These are phyloP conservation scores for Candida arabinofermentans DNA, from an alignment of 805 yeast genomes.

Conservation along the genomic window DNA sequence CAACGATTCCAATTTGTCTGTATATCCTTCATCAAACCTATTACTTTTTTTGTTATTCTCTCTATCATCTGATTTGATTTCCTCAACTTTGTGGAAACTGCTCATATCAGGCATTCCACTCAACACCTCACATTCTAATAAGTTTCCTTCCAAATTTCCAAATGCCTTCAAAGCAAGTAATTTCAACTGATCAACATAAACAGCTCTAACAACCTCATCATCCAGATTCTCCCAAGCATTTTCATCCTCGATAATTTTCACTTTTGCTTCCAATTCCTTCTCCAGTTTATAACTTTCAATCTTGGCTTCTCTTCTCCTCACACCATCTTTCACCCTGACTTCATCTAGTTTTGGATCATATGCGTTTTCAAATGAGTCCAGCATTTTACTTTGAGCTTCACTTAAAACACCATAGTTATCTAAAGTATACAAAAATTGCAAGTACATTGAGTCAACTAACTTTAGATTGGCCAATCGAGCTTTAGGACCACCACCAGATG, in stretches of 20 bases:
- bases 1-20: conserved; percentile 56
- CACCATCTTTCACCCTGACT: conserved; percentile 34
- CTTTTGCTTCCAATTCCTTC: conserved; percentile 44
- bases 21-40: conserved; percentile 43
- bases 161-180: conserved; percentile 52
- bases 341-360: conserved; percentile 42
- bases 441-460: conserved; percentile 39
- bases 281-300: conserved; percentile 64
- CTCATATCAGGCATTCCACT: conserved; percentile 34
- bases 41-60: conserved; percentile 12
- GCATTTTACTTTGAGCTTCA: conserved; percentile 32
- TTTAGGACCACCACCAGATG: conserved; percentile 15
- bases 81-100: conserved; percentile 12
- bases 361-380: conserved; percentile 38
- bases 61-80: conserved; percentile 8
- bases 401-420: conserved; percentile 42
- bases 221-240: conserved; percentile 40
- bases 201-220: conserved; percentile 58
- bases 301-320: conserved; percentile 59
- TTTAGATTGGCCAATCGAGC: conserved; percentile 33
- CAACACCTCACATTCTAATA: conserved; percentile 68
- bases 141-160: conserved; percentile 49
- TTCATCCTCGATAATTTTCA: conserved; percentile 37
- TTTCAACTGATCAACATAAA: conserved; percentile 53
- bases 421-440: conserved; percentile 43